Base-by-base conservation (phyloP, 2,329 filamentous ascomycete genomes). In the Cryoendolithus antarcticus region DNA sequence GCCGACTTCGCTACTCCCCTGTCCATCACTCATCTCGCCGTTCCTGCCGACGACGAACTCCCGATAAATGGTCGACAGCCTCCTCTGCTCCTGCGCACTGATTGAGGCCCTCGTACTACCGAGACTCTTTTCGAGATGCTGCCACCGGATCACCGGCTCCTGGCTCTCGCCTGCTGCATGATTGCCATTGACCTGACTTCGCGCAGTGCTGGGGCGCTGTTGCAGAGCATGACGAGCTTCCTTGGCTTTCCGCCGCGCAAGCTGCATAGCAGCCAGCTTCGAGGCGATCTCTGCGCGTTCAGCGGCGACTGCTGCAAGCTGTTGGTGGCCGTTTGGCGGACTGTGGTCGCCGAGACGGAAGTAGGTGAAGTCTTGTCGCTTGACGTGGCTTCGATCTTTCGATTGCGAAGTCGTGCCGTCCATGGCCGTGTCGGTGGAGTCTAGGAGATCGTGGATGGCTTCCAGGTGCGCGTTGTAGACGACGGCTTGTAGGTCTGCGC, bases 391-490 rank as follows among this genome's bases (percentile, higher is more conserved):
- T 35, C 43, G 47, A 19, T 59, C 56, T 15, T 32, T 29, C 34
- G 57, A 59, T 40, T 56, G 48, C 40, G 55, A 55, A 32, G 57
- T 58, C 32, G 46, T 56, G 38, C 48, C 62, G 19, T 50, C 45
- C 32, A 48, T 44, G 19, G 46, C 47, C 52, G 61, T 46, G 31
- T 50, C 44, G 34, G 50, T 35, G 42, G 72, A 66, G 24, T 76
- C 67, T 1, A 98, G 73, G 2, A 93, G 78, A 49, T 95, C 88
- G 57, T 98, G 91, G 47, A 98, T 95, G 21, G 91, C 91, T 64
- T 96, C 89, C 4, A 98, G 72, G 58, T 98, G 91, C 0, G 91
- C 88, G 50, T 98, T 98, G 53, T 93, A 95, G 32, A 96, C 79
- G 5, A 98, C 73, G 0, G 89, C 91, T 60, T 98, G 91, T 3